phyloP scores from a whole-genome alignment of 257 asterid species.

The Nicotiana otophora region DNA sequence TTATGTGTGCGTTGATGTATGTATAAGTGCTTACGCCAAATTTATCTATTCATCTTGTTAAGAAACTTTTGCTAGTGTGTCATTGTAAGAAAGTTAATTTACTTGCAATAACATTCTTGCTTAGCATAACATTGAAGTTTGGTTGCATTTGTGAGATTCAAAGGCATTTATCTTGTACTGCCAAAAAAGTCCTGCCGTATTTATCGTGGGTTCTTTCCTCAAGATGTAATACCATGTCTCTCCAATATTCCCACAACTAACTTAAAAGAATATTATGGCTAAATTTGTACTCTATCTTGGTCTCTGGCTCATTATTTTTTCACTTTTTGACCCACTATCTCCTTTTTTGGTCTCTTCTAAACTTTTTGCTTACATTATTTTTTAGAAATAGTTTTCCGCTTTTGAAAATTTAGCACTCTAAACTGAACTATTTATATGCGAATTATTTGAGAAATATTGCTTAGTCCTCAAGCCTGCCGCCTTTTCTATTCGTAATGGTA shows the following conservation, averaged over 20 bases:
- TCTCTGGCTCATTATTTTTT: background rate
- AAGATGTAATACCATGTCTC: background rate
- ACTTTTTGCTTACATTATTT: background rate
- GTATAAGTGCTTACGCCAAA: background rate
- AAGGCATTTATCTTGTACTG: background rate
- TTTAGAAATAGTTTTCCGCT: background rate
- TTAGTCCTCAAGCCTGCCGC: background rate
- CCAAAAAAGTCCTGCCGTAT: background rate
- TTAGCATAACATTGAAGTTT: background rate
- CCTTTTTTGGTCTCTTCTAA: background rate
- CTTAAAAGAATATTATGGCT: background rate
- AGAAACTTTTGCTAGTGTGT: background rate
- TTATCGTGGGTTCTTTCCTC: background rate
- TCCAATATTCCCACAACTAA: background rate
- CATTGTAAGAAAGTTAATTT: background rate
- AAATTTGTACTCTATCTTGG: background rate
- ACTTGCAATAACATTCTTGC: background rate
- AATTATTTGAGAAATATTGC: conserved; percentile 1
- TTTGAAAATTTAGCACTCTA: background rate
- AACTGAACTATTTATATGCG: background rate
- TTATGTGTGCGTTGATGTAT: background rate
- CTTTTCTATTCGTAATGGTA: background rate
- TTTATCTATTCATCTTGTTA: background rate
- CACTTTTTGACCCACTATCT: background rate
- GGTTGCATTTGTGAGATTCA: background rate